These are phyloP conservation scores for Trichophyton schoenleinii DNA, from an alignment of 2,329 filamentous ascomycete genomes.

Conservation along the genomic window DNA sequence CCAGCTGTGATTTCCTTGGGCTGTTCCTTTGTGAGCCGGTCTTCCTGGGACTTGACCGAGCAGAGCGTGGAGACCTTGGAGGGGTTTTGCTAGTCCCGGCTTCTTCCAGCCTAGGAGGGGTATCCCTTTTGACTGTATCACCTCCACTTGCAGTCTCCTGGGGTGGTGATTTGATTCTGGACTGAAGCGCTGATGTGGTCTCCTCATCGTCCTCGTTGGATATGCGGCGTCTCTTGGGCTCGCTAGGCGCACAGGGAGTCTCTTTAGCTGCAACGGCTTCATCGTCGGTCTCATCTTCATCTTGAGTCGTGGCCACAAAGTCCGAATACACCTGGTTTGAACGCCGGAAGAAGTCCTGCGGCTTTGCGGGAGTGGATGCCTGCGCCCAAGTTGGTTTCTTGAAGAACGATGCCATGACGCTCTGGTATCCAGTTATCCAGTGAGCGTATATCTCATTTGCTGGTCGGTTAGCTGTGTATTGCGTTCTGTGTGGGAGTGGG, in stretches of 20 bases:
- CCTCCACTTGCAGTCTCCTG: neutral
- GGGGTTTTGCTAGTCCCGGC: neutral
- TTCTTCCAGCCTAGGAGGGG: neutral
- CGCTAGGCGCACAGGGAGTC: constrained; percentile 10
- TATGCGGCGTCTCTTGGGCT: constrained; percentile 17
- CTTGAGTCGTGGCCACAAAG: constrained; percentile 27
- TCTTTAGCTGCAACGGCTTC: constrained; percentile 10
- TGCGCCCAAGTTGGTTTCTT: constrained; percentile 43
- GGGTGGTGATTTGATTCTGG: neutral
- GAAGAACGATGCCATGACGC: constrained; percentile 31
- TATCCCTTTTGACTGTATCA: neutral
- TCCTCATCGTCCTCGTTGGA: constrained; percentile 13
- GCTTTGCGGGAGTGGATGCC: constrained; percentile 22
- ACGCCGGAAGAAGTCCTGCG: constrained; percentile 37
- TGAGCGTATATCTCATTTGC: neutral
- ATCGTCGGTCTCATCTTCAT: constrained; percentile 9
- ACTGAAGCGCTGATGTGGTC: neutral
- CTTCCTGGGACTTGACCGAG: neutral
- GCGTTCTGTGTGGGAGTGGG: neutral
- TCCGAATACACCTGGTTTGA: constrained; percentile 36
- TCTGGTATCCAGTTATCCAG: neutral
- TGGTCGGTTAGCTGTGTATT: neutral
- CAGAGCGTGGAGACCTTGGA: neutral
- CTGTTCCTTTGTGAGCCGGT: neutral
- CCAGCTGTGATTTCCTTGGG: neutral